Conservation (phyloP, 805 yeast species). For the Debaryomyces hansenii region DNA sequence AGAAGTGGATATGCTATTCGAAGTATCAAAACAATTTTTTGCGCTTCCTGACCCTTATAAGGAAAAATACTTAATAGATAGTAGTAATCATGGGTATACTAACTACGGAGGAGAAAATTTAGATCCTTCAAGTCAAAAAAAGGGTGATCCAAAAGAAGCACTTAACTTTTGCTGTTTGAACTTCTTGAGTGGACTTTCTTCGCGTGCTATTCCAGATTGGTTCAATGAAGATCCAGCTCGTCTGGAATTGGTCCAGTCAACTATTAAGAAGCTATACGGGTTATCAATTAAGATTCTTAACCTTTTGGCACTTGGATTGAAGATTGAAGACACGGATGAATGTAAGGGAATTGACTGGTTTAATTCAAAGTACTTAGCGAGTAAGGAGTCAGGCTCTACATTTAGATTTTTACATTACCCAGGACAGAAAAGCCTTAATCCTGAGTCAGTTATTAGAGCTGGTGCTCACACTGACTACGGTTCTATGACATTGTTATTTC, state of each 20-base stretch:
- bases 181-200: constrained; percentile 45
- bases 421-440: constrained; percentile 47
- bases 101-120: constrained; percentile 53
- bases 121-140: constrained; percentile 32
- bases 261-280: constrained; percentile 45
- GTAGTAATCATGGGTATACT: constrained; percentile 62
- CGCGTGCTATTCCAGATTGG: constrained; percentile 49
- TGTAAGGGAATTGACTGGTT: constrained; percentile 57
- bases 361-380: constrained; percentile 54
- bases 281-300: constrained; percentile 51
- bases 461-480: constrained; percentile 92
- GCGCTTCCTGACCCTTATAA: constrained; percentile 53
- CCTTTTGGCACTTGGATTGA: constrained; percentile 60
- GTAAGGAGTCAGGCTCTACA: constrained; percentile 58
- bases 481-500: constrained; percentile 69
- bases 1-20: constrained; percentile 54
- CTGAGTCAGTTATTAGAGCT: constrained; percentile 63
- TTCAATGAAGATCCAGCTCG: constrained; percentile 44
- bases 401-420: constrained; percentile 76
- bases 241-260: constrained; percentile 35
- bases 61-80: constrained; percentile 47
- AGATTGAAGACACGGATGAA: constrained; percentile 49
- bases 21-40: constrained; percentile 52
- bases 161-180: constrained; percentile 63
- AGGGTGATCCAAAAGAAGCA: constrained; percentile 67